Evolutionary conservation across 2,329 filamentous ascomycete genomes (phyloP), one percentile per base, ranked within the genome.

Genomic region (Alternaria conjuncta): DNA sequence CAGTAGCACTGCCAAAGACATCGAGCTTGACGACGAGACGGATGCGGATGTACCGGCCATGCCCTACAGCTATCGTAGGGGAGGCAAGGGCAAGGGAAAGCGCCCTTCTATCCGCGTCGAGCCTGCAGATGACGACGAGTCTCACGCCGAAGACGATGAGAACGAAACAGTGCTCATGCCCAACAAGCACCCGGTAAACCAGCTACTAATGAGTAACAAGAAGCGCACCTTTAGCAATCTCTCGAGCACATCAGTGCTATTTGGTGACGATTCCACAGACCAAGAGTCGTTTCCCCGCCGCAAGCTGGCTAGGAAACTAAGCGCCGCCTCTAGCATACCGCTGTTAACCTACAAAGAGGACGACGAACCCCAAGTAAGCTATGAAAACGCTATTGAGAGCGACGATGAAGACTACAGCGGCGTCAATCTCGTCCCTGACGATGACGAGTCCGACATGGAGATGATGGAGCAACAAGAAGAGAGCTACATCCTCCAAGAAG

Each of bases 401-500:
- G 77, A 80, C 55, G 79, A 80, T 66, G 79, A 81, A 66, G 88
- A 90, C 63, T 91, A 93, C 73, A 88, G 86, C 57, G 90, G 88
- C 41, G 90, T 96, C 63, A 92, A 95, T 75, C 88, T 93, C 55
- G 90, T 96, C 64, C 92, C 88, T 70, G 92, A 94, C 71, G 75
- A 78, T 46, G 90, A 88, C 11, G 92, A 94, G 66, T 90, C 93
- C 67, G 92, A 95, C 78, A 90, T 95, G 79, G 88, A 92, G 68
- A 88, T 92, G 84, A 88, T 95, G 60, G 87, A 91, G 75, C 88
- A 89, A 84, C 86, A 89, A 83, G 92, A 96, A 86, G 92, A 94
- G 83, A 86, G 89, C 78, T 88, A 90, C 71, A 92, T 94, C 66
- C 84, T 92, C 10, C 72, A 76, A 57, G 75, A 79, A 57, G 68